Evolutionary conservation across 352 stramenopile species (phyloP), one percentile per base, ranked within the genome.

Genomic region (Discostella stelligera): DNA sequence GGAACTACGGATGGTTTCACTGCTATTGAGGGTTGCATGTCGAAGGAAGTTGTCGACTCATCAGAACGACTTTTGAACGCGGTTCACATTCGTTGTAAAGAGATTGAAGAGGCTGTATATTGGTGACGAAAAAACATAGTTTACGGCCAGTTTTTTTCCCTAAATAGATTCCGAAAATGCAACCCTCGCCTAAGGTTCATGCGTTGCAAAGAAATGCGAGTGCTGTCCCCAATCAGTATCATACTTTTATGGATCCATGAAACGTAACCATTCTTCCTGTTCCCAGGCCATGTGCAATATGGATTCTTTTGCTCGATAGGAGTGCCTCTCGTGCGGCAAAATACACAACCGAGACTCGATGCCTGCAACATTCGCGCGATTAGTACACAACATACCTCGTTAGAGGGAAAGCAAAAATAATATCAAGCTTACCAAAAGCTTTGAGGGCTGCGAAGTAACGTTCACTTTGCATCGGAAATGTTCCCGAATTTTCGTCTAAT

Each of bases 271-370:
- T 21, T 74, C 59, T 56, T 84, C 77, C 49, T 80, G 69, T 50
- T 84, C 77, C 20, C 67, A 79, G 10, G 77, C 77, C 77, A 84
- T 84, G 66, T 84, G 77, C 14, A 84, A 27, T 70, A 84, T 84
- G n/a, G 65, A 77, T n/a, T 84, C 77, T 50, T 62, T 72, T 44
- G 77, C 70, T 32, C 77, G 50, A 66, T 84, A 84, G 0, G 64
- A 74, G 58, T 84, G 77, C 23, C 61, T 68, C 49, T 84, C 77
- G 58, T 77, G 71, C 23, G 77, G 77, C 52, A 84, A 63, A 48
- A 84, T 65, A 16, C 79, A 70, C 25, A 84, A 70, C 21, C 62
- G 55, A 27, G 77, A 84, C 61, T 84, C 70, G 54, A 84, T 84
- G n/a, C 46, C 61, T 69, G 10, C 18, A 39, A 60, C 11, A 21